Base-by-base conservation (phyloP, 164 flowering plant species). In the Houttuynia cordata region DNA sequence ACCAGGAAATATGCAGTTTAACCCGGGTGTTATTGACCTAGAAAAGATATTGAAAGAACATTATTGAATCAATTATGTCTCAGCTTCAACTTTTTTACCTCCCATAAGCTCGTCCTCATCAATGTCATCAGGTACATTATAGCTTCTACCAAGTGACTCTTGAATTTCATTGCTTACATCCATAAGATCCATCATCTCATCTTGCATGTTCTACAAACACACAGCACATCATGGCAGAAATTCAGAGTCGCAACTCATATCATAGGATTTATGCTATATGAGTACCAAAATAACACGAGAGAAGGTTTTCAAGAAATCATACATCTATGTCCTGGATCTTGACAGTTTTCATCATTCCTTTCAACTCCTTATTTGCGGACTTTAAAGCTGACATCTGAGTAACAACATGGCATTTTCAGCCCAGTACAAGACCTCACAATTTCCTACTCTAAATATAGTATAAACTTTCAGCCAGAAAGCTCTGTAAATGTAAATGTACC, bases 181-280 rank as follows among this genome's bases (percentile, higher is more conserved):
- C 99, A 93, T 88, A 72, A 93, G 73, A 70, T 93, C 99, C 91
- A 88, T 80, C 97, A 93, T 93, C 74, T 93, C 97, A 75, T 93
- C 99, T 93, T 93, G 99, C 81, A 93, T 75, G 65, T 72, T 90
- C 99, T 92, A 51, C n/a, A n/a, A n/a, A n/a, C 22, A 30, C 12
- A 37, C 55, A 24, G 2, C 17, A 45, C 49, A 45, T 3, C 2
- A 12, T 17, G 17, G 49, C 49, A 45, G 14, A 45, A 45, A 45
- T 45, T 14, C 14, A 45, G 17, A 45, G 13, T 10, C 17, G 13
- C 4, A 7, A 45, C 12, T 0, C 14, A 17, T 45, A 45, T 12
- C 49, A 45, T 0, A 14, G 49, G 12, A 45, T 45, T 12, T 10
- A 45, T 12, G 49, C 14, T 30, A 30, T 30, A 30, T 30, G n/a